phyloP scores from a whole-genome alignment of 768 basidiomycete species.

The Phylloporus sp. region DNA sequence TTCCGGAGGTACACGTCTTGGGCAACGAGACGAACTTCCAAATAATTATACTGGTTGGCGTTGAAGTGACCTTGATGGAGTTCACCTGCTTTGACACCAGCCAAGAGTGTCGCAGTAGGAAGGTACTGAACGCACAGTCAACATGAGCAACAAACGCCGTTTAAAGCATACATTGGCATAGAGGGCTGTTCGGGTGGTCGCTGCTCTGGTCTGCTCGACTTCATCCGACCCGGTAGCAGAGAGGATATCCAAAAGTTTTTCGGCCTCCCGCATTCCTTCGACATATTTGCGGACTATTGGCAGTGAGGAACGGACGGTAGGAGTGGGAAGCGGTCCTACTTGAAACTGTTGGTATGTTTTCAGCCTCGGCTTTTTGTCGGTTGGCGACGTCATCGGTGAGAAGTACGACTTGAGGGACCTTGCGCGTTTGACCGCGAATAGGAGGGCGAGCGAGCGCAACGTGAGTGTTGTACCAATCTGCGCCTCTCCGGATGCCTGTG shows the following conservation, averaged over 20 bases:
- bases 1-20: background rate
- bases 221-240: conserved; percentile 60
- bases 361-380: conserved; percentile 63
- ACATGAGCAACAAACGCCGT: background rate
- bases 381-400: conserved; percentile 90
- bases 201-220: conserved; percentile 58
- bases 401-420: conserved; percentile 63
- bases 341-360: conserved; percentile 57
- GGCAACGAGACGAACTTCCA: conserved; percentile 55
- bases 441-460: conserved; percentile 49
- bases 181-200: conserved; percentile 50
- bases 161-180: conserved; percentile 63
- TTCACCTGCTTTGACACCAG: conserved; percentile 80
- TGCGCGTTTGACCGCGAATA: conserved; percentile 44
- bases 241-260: conserved; percentile 74
- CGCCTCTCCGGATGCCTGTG: conserved; percentile 83
- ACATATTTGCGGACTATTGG: conserved; percentile 72
- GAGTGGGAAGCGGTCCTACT: conserved; percentile 36
- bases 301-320: background rate
- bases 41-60: conserved; percentile 92
- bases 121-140: conserved; percentile 56
- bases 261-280: conserved; percentile 60
- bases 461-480: conserved; percentile 83
- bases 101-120: conserved; percentile 59
- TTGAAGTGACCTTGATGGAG: conserved; percentile 93